A percentile compares a stretch with the other conserved stretches of the same genome.
phyloP scores from a whole-genome alignment of 208 protist genomes.

The Trichomonas tenax region DNA sequence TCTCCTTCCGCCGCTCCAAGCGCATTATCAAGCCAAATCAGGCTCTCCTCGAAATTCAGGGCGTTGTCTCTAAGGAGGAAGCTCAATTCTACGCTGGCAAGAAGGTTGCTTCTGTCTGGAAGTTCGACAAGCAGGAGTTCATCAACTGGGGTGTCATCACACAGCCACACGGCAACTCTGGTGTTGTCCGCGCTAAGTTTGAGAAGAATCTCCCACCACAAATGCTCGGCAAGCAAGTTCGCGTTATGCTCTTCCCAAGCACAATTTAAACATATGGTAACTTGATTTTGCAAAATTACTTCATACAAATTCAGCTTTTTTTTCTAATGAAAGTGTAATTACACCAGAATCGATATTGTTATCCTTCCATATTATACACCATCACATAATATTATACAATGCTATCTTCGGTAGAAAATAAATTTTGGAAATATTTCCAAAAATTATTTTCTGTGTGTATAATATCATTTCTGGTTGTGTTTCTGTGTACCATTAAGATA shows the following conservation, averaged over 20 bases:
- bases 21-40: background rate
- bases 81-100: conserved; percentile 19
- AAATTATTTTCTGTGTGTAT: background rate
- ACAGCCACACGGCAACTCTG: background rate
- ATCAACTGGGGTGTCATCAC: background rate
- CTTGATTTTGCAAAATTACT: background rate
- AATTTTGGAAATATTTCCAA: background rate
- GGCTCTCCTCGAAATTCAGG: background rate
- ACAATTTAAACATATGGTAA: conserved; percentile 16
- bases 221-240: background rate
- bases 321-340: background rate
- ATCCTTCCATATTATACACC: too few relatives aligned
- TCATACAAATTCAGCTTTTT: background rate
- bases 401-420: background rate
- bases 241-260: conserved; percentile 15
- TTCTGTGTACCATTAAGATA: too few relatives aligned
- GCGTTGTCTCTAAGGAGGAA: background rate
- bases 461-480: too few relatives aligned
- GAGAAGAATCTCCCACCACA: background rate
- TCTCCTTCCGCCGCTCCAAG: background rate
- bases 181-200: conserved; percentile 23
- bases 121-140: background rate
- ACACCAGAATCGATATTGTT: too few relatives aligned
- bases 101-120: background rate
- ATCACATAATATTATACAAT: too few relatives aligned